Evolutionary conservation across 2,329 filamentous ascomycete genomes (phyloP).

Genomic region (Ophiosphaerella narmari): DNA sequence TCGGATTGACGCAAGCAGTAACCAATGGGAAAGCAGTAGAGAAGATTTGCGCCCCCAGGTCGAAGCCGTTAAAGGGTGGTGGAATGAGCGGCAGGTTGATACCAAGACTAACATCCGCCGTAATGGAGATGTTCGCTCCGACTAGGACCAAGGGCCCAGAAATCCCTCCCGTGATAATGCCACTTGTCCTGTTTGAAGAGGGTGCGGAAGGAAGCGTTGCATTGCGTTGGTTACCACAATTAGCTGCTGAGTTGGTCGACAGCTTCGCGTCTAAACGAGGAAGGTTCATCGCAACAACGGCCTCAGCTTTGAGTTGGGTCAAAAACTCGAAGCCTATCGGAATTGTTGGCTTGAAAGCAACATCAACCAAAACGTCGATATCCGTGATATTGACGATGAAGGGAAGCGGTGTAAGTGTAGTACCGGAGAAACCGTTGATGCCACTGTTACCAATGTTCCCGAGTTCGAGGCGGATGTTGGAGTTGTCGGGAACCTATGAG

Average conservation of each 20-base stretch:
- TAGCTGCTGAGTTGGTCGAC: slow-evolving; percentile 21
- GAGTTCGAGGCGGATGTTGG: slow-evolving; percentile 35
- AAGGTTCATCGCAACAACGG: slow-evolving; percentile 37
- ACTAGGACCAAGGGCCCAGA: slow-evolving; percentile 26
- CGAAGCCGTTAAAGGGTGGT: slow-evolving; percentile 15
- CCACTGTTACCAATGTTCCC: slow-evolving; percentile 27
- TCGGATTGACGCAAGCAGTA: slow-evolving; percentile 22
- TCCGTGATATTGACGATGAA: slow-evolving; percentile 37
- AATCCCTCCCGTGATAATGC: neutral
- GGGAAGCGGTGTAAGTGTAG: slow-evolving; percentile 37
- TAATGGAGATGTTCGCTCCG: slow-evolving; percentile 30
- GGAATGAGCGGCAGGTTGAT: slow-evolving; percentile 28
- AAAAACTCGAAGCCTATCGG: slow-evolving; percentile 44
- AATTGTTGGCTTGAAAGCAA: slow-evolving; percentile 40
- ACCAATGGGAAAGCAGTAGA: slow-evolving; percentile 23
- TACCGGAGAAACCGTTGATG: slow-evolving; percentile 34
- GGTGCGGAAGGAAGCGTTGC: neutral
- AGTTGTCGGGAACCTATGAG: slow-evolving; percentile 33
- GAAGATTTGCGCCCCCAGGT: slow-evolving; percentile 23
- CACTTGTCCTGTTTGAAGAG: slow-evolving; percentile 5
- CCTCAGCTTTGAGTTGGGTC: slow-evolving; percentile 30
- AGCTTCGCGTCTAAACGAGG: slow-evolving; percentile 38
- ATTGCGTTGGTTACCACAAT: slow-evolving; percentile 21
- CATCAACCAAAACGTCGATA: slow-evolving; percentile 30
- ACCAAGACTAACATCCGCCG: slow-evolving; percentile 22